These are phyloP conservation scores for Ogataea paradorogensis DNA, from an alignment of 805 yeast genomes.

Conservation along the genomic window DNA sequence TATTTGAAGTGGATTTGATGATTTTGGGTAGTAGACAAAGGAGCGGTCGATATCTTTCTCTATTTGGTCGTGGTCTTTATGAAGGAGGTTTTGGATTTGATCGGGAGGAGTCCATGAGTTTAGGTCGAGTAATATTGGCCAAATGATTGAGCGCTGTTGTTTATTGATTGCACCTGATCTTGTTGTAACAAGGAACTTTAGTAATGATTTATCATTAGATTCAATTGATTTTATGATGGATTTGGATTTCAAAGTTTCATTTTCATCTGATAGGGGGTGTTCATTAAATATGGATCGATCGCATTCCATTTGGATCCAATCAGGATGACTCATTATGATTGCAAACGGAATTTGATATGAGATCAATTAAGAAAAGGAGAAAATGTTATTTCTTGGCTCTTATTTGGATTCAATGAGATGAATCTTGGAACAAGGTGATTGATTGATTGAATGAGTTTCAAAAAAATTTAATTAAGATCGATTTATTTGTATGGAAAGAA, in stretches of 20 bases:
- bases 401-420: too few species aligned
- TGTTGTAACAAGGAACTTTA: slow-evolving; percentile 38
- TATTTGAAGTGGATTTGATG: slow-evolving; percentile 20
- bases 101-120: slow-evolving; percentile 9
- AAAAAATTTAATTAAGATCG: neutral
- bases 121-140: slow-evolving; percentile 52
- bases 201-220: slow-evolving; percentile 28
- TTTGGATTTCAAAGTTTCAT: slow-evolving; percentile 36
- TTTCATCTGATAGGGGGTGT: slow-evolving; percentile 40
- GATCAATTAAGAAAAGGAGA: neutral
- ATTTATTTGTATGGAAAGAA: slow-evolving; percentile 6
- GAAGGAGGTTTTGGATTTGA: slow-evolving; percentile 34
- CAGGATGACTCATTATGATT: slow-evolving; percentile 22
- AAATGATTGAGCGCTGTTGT: slow-evolving; percentile 40
- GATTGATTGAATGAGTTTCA: neutral
- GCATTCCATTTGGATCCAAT: slow-evolving; percentile 53
- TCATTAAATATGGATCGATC: slow-evolving; percentile 44
- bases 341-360: neutral
- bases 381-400: neutral
- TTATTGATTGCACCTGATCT: slow-evolving; percentile 47
- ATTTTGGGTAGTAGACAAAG: slow-evolving; percentile 42
- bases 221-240: slow-evolving; percentile 38
- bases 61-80: slow-evolving; percentile 77
- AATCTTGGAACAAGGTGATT: neutral
- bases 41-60: slow-evolving; percentile 74